Percentiles rank a stretch among this genome's conserved stretches.
Evolutionary conservation across 2,329 filamentous ascomycete species (phyloP).

Genomic region (Calonectria hawksworthii): DNA sequence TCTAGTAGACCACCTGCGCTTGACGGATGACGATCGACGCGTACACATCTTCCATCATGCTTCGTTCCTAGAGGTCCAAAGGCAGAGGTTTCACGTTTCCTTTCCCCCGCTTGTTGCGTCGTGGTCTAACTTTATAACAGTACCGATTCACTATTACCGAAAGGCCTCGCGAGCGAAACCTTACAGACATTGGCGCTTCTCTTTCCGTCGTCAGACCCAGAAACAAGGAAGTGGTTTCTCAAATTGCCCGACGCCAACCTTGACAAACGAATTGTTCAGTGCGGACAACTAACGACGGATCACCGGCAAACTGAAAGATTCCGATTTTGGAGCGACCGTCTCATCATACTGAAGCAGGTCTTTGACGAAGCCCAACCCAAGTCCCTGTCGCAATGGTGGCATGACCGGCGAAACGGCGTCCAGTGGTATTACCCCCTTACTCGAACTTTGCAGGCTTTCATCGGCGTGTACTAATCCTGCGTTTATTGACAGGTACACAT

Average conservation of each 20-base stretch:
- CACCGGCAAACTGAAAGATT: constrained; percentile 2
- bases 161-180: background rate
- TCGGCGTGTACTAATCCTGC: background rate
- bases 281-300: background rate
- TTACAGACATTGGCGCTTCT: constrained; percentile 4
- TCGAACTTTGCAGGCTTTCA: background rate
- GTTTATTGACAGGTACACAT: background rate
- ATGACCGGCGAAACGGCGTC: background rate
- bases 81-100: background rate
- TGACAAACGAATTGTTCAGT: background rate
- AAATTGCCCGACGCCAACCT: background rate
- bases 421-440: background rate
- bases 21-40: background rate
- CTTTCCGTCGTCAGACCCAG: background rate
- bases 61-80: background rate
- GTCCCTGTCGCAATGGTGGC: constrained; percentile 9
- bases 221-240: background rate
- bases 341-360: constrained; percentile 7
- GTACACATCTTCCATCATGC: constrained; percentile 7
- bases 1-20: background rate
- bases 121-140: background rate
- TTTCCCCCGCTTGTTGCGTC: too few species aligned
- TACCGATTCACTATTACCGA: background rate
- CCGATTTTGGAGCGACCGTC: constrained; percentile 1
- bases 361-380: constrained; percentile 11